Evolutionary conservation across 2,329 filamentous ascomycete genomes (phyloP), one percentile per base, ranked within the genome.

Genomic region (Exophiala xenobiotica): DNA sequence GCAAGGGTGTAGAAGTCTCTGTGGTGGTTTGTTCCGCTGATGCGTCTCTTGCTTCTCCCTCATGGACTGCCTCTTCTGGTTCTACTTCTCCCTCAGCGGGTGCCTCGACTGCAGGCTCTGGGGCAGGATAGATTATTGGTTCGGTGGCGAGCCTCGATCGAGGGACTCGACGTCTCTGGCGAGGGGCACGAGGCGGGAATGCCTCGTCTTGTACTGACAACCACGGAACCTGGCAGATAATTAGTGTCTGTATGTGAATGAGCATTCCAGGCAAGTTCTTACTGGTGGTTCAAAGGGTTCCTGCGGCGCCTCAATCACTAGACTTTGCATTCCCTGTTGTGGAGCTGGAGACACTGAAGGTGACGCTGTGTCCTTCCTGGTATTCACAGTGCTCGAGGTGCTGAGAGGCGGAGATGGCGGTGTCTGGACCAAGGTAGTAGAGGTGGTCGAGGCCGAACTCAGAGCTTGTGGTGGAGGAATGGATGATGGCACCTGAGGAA

Each of bases 1-100:
- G 79, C 2, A 76, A 75, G 7, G 81, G 80, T 1, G 81, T 83
- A 56, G 81, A 79, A 5, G 66, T 77, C 53, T 78, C 72, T 18
- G 71, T 51, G 19, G 47, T 37, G n/a, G 26, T 42, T 26, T 54
- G 51, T 22, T 53, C 53, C 31, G 41, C n/a, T 16, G 43, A 33
- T 11, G 18, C n/a, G 11, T 54, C 40, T 50, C 35, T 19, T 41
- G n/a, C 23, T 54, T 46, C 6, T 65, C 46, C n/a, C 58, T 58
- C 6, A 54, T 52, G 22, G 62, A 6, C 37, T 23, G 23, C 40
- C 33, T 51, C 33, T 26, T 53, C 24, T 61, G 64, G 54, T 12
- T 63, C 60, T 19, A 44, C 3, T 7, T 29, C 39, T 38, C 12
- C 41, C n/a, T 53, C 64, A 11, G 54, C 54, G 6, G 61, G 26